These are phyloP conservation scores for Ogataea pignaliae DNA, from an alignment of 805 yeast genomes.

Conservation along the genomic window DNA sequence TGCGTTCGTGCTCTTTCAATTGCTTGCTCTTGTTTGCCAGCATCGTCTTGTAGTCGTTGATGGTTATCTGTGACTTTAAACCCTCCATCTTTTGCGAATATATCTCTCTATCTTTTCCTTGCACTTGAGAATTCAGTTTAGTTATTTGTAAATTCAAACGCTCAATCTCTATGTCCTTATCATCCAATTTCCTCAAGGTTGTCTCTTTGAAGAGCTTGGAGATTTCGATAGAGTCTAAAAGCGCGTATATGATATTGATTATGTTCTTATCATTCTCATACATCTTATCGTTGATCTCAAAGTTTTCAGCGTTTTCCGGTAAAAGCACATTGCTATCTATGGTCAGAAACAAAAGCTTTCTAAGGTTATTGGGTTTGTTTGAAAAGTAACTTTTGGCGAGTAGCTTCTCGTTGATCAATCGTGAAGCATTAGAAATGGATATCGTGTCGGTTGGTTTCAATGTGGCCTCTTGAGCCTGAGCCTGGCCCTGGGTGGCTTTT, in stretches of 20 bases:
- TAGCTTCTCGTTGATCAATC: conserved; percentile 22
- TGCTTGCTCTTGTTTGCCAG: conserved; percentile 9
- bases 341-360: conserved; percentile 17
- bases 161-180: conserved; percentile 13
- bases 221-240: conserved; percentile 22
- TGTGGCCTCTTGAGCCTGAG: too few species aligned
- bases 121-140: conserved; percentile 2
- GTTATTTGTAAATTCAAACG: conserved; percentile 8
- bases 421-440: conserved; percentile 23
- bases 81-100: conserved; percentile 15
- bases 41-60: conserved; percentile 10
- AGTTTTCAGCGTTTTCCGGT: conserved; percentile 4
- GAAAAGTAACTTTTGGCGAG: conserved; percentile 23
- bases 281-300: conserved; percentile 14
- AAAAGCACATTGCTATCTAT: conserved; percentile 13
- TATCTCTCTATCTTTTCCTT: conserved; percentile 16
- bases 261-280: conserved; percentile 31
- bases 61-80: conserved; percentile 12
- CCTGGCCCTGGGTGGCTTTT: background rate
- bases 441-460: conserved; percentile 7
- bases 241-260: conserved; percentile 23
- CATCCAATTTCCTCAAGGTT: conserved; percentile 7
- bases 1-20: conserved; percentile 15
- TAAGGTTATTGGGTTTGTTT: conserved; percentile 13
- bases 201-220: conserved; percentile 17